Conservation (phyloP, 2,329 filamentous ascomycete species). For the Xylariaceae sp. region DNA sequence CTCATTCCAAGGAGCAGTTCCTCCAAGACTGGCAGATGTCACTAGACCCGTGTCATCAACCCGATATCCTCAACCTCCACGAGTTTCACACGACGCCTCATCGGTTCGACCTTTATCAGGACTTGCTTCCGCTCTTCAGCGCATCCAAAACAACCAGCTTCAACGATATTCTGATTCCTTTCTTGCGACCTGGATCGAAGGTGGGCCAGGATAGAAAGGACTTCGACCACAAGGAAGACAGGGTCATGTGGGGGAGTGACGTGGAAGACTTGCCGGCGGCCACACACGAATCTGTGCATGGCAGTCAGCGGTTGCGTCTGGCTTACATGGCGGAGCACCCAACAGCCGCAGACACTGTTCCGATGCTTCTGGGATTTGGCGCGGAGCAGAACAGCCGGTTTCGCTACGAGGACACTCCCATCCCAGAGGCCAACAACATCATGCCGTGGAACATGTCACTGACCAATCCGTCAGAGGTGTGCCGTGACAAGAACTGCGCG, state of each 20-base stretch:
- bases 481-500: slow-evolving; percentile 47
- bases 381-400: slow-evolving; percentile 39
- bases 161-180: slow-evolving; percentile 71
- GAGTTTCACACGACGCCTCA: slow-evolving; percentile 67
- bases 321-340: slow-evolving; percentile 65
- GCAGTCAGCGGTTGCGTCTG: slow-evolving; percentile 67
- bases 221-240: slow-evolving; percentile 60
- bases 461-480: slow-evolving; percentile 51
- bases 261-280: slow-evolving; percentile 52
- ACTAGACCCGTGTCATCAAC: slow-evolving; percentile 69
- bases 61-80: slow-evolving; percentile 70
- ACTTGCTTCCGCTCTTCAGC: slow-evolving; percentile 72
- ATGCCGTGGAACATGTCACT: slow-evolving; percentile 57
- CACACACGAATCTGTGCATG: slow-evolving; percentile 53
- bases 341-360: slow-evolving; percentile 43
- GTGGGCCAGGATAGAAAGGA: slow-evolving; percentile 41
- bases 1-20: slow-evolving; percentile 65
- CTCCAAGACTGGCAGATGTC: slow-evolving; percentile 62
- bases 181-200: slow-evolving; percentile 46
- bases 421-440: slow-evolving; percentile 49
- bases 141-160: slow-evolving; percentile 69
- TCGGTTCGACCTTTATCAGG: slow-evolving; percentile 56
- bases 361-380: slow-evolving; percentile 52
- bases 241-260: slow-evolving; percentile 71
- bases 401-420: slow-evolving; percentile 52